Evolutionary conservation across 371 early-diverging fungal species (phyloP), one percentile per base, ranked within the genome.

Genomic region (Basidiobolus heterosporus): DNA sequence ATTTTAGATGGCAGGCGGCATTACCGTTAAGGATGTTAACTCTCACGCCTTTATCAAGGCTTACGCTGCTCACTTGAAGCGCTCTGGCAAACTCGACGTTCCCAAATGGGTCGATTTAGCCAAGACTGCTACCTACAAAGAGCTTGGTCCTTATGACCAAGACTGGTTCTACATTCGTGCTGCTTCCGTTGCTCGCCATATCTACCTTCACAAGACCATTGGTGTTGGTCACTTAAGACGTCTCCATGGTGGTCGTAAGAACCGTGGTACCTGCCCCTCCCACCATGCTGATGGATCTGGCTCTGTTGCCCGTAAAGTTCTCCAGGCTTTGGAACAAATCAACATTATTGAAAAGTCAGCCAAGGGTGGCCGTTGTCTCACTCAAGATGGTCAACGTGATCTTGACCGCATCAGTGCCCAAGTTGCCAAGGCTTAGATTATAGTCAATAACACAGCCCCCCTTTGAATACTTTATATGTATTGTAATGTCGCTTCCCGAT

Each of bases 101-200:
- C 98, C 96, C 67, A 85, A 82, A 74, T 95, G 94, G 95, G 88
- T 91, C 56, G 94, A 98, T 68, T 67, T 91, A 60, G 94, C 90
- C 74, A 98, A 98, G 84, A 93, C 96, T 57, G 91, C 80, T 56
- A 74, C 88, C 59, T 75, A 69, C 85, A 94, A 92, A 83, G 93
- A 94, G 73, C 75, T 90, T 52, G 87, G 88, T 61, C 96, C 96
- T 44, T 85, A 88, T 70, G 95, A 98, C 62, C 86, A 88, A 52
- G 96, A 98, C 78, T 98, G 96, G 96, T 98, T 78, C 85, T 98
- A 88, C 76, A 68, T 91, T 56, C 91, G 95, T 62, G 91, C 91
- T 53, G 97, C 98, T 48, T 75, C 91, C 48, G 80, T 95, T 61
- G 96, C 95, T 59, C 90, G 96, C 56, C 92, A 93, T 77, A 79